Evolutionary conservation across 1,284 basidiomycete species (phyloP).

Genomic region (Cutaneotrichosporon spelunceum): DNA sequence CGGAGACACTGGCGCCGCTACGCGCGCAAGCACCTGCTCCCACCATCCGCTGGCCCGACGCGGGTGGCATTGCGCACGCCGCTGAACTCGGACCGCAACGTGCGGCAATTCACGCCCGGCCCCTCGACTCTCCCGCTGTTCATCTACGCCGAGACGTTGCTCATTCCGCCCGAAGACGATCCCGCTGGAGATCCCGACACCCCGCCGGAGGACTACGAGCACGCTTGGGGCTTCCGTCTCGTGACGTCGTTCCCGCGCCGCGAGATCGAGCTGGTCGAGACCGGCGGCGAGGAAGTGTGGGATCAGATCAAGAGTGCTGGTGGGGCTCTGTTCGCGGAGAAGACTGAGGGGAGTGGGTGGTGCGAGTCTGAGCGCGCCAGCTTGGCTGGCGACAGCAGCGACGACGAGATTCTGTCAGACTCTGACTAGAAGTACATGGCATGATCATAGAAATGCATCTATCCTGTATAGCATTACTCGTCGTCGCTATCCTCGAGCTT

Average conservation of each 20-base stretch:
- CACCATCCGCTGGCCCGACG: constrained; percentile 29
- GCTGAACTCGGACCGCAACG: constrained; percentile 35
- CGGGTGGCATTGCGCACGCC: constrained; percentile 43
- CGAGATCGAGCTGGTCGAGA: constrained; percentile 34
- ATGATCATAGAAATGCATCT: constrained; percentile 8
- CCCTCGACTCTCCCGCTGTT: constrained; percentile 38
- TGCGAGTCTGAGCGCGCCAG: constrained; percentile 29
- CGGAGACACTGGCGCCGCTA: constrained; percentile 43
- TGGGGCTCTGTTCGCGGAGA: constrained; percentile 48
- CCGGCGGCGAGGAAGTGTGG: constrained; percentile 41
- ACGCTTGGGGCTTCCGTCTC: constrained; percentile 35
- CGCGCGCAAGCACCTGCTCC: constrained; percentile 41
- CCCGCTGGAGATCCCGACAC: constrained; percentile 33
- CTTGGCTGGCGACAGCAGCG: constrained; percentile 24
- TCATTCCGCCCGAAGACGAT: constrained; percentile 31
- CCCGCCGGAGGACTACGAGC: constrained; percentile 41
- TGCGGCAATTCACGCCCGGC: constrained; percentile 33
- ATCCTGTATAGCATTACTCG: constrained; percentile 16
- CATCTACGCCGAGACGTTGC: constrained; percentile 47
- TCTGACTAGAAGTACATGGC: constrained; percentile 5
- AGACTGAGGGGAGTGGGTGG: constrained; percentile 36
- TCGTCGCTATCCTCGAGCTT: constrained; percentile 18
- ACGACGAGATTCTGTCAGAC: constrained; percentile 29
- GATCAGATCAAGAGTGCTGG: constrained; percentile 41
- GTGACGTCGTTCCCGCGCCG: constrained; percentile 47